phyloP scores from a whole-genome alignment of 176 grass and related monocot species.

The Cenchrus fungigraminus region DNA sequence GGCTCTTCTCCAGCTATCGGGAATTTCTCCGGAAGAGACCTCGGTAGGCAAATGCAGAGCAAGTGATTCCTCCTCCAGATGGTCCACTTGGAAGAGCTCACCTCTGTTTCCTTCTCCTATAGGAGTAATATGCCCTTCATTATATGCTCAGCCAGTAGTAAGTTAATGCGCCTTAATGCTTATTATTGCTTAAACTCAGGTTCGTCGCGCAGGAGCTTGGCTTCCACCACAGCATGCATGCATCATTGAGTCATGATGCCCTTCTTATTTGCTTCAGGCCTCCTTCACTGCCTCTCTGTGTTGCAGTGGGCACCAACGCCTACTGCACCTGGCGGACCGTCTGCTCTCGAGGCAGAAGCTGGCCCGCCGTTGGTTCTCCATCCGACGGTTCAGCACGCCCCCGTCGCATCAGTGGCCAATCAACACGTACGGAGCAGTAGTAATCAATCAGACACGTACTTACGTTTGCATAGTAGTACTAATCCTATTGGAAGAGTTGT shows the following conservation, averaged over 20 bases:
- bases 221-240: background rate
- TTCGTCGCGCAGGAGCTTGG: background rate
- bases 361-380: background rate
- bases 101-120: too few species aligned
- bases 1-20: too few species aligned
- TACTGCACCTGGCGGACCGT: background rate
- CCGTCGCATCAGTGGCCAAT: background rate
- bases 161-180: slow-evolving; percentile 10
- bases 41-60: too few species aligned
- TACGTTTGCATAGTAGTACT: background rate
- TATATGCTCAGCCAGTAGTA: background rate
- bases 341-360: background rate
- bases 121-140: background rate
- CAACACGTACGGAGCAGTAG: too few species aligned
- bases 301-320: slow-evolving; percentile 13
- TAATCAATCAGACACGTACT: background rate
- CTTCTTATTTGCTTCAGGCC: slow-evolving; percentile 13
- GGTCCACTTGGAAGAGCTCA: too few species aligned
- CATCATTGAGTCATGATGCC: slow-evolving; percentile 56
- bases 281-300: background rate
- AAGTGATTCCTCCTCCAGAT: too few species aligned
- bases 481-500: background rate
- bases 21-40: too few species aligned
- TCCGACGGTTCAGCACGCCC: background rate
- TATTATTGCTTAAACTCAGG: background rate